Evolutionary conservation across 2,329 filamentous ascomycete species (phyloP).

Genomic region (Nigrospora sphaerica): DNA sequence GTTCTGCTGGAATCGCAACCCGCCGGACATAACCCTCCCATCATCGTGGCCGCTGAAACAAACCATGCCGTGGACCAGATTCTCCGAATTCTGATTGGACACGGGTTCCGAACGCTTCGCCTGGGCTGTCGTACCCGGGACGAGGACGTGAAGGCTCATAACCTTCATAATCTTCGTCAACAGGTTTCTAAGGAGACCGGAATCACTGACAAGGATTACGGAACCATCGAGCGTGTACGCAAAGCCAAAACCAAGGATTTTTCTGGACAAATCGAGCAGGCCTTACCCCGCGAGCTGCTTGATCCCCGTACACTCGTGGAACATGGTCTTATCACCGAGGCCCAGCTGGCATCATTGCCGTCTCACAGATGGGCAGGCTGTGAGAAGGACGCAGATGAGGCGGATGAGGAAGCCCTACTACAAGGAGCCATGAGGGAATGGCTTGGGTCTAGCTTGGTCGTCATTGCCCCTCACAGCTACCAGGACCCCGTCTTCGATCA

Average conservation of each 20-base stretch:
- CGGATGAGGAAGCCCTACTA: constrained; percentile 18
- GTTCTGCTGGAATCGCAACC: constrained; percentile 54
- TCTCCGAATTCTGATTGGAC: constrained; percentile 50
- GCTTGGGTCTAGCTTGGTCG: constrained; percentile 45
- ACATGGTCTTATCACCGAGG: constrained; percentile 50
- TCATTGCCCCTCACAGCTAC: constrained; percentile 8
- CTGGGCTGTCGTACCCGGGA: constrained; percentile 64
- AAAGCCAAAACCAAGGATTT: constrained; percentile 25
- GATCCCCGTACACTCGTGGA: constrained; percentile 45
- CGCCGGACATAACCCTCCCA: constrained; percentile 44
- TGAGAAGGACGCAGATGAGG: constrained; percentile 21
- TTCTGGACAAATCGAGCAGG: constrained; percentile 30
- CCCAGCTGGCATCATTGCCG: constrained; percentile 56
- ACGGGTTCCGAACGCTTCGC: constrained; percentile 42
- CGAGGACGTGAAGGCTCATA: constrained; percentile 55
- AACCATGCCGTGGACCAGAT: constrained; percentile 89
- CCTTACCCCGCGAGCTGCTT: constrained; percentile 37
- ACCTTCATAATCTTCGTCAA: constrained; percentile 54
- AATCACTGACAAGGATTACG: constrained; percentile 13
- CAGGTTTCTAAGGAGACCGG: constrained; percentile 7
- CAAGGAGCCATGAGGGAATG: constrained; percentile 41
- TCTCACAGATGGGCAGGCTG: too few species aligned
- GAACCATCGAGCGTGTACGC: constrained; percentile 17
- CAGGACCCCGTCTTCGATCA: constrained; percentile 17
- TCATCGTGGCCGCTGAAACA: constrained; percentile 78